Base-by-base conservation (phyloP, 257 asterid species). In the Fraxinus americana region DNA sequence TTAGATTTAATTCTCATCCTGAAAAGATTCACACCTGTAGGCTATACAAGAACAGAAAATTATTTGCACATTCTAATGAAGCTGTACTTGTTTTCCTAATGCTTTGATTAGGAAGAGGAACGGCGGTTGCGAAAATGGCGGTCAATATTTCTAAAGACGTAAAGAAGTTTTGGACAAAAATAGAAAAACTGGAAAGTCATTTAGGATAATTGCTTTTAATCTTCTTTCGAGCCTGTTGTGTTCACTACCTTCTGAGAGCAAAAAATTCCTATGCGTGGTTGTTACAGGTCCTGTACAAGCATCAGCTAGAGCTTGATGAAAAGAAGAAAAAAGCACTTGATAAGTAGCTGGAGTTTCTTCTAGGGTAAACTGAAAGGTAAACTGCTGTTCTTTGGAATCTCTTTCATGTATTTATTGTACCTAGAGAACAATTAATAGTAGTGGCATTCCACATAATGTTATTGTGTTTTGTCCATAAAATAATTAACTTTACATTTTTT, bases 351-450 rank as follows among this genome's bases (percentile, higher is more conserved):
- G 97, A 96, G 86, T 96, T 96, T 84, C 99, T 93, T 80, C 91
- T 96, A 14, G 99, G 99, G 79, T 98, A 93, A 91, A 96, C 99
- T 67, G 99, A 96, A 87, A 92, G 99, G 99, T 96, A 76, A 34
- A 67, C 1, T 25, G 79, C n/a, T 14, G 19, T 34, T 68, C 35
- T 54, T 59, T 67, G 65, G 34, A 67, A 16, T 7, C 54, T 27
- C 16, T 16, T 41, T 19, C 50, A 5, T 67, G 50, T 76, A 29
- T 23, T 45, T 13, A 23, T 25, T 14, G 69, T 7, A 25, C 35
- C 2, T 63, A 63, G 17, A 63, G 68, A 63, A 39, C 67, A n/a
- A 68, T 35, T 57, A 72, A 34, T 75, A 78, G 73, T 71, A 69
- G 75, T 45, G 27, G 82, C 27, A 59, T 23, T 27, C 43, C 13